These are phyloP conservation scores for Achlya hypogyna DNA, from an alignment of 352 stramenopile species.

Conservation along the genomic window DNA sequence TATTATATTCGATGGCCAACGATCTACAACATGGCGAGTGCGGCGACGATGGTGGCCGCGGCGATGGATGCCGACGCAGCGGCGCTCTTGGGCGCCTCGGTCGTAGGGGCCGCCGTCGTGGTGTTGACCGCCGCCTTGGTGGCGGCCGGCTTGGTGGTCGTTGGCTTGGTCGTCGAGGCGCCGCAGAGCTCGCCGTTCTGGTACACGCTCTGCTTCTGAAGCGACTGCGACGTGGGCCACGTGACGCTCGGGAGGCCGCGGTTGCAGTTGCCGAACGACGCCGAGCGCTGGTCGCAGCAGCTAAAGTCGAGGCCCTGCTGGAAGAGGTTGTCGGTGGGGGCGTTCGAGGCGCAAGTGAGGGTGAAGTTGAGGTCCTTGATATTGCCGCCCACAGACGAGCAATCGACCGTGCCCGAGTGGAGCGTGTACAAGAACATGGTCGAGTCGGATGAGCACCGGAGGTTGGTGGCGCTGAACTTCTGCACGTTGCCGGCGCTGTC, in stretches of 20 bases:
- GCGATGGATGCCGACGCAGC: not conserved
- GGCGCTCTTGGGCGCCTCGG: not conserved
- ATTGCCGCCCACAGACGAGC: not conserved
- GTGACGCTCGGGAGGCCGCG: not conserved
- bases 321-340: not conserved
- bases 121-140: not conserved
- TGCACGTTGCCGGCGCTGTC: constrained; percentile 10
- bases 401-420: constrained; percentile 10
- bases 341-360: not conserved
- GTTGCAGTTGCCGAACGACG: constrained; percentile 8
- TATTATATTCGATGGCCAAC: too few relatives aligned
- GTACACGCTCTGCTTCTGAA: not conserved
- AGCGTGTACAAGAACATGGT: constrained; percentile 16
- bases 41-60: not conserved
- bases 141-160: not conserved
- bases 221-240: not conserved
- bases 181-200: constrained; percentile 6
- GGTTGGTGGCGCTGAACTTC: constrained; percentile 1
- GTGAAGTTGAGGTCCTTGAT: constrained; percentile 15
- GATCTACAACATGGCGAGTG: too few relatives aligned
- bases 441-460: not conserved
- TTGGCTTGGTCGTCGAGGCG: not conserved
- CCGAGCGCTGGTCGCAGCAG: constrained; percentile 10
- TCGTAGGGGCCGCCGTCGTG: not conserved
- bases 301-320: not conserved